Evolutionary conservation across 352 stramenopile genomes (phyloP), one percentile per base, ranked within the genome.

Genomic region (Globisporangium mamillatum): DNA sequence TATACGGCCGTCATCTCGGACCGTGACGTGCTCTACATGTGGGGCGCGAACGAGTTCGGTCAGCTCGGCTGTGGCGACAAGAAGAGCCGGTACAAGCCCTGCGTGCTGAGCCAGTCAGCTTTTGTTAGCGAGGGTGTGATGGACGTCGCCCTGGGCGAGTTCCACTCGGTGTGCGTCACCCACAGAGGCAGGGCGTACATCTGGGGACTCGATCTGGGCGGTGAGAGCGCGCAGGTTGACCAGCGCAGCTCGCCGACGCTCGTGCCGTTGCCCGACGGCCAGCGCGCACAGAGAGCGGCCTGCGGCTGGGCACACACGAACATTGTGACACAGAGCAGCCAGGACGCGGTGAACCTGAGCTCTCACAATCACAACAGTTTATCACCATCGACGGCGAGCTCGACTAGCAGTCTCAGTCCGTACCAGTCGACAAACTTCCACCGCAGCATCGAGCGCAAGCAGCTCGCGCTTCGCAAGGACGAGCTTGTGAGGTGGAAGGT

Each of bases 31-130:
- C 60, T 94, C n/a, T 92, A 91, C 66, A 72, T 89, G 24, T 93
- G 87, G 84, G 87, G 87, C 8, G 85, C 83, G 0, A 94, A 93
- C 60, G 83, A 94, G 55, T 93, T 93, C 55, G 87, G 83, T 5
- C 87, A 94, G 66, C 75, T 93, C 27, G 87, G 87, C 14, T 79
- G 79, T 25, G 85, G 80, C 18, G 84, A 91, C 68, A 80, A 80
- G 38, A 75, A 72, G n/a, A 34, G 71, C 0, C 79, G 85, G 0
- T 62, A 64, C 53, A 72, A 72, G 24, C 86, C 84, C 0, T 79
- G 74, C n/a, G 68, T 92, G 14, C 56, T 93, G 8, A 58, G 61
- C 0, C 78, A 75, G n/a, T 65, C 75, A 25, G 41, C 69, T 14
- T 79, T 88, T 22, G 18, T 91, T 24, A 54, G 65, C 0, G 80